phyloP scores from a whole-genome alignment of 2,329 filamentous ascomycete species.

The Ceratocystis harringtonii region DNA sequence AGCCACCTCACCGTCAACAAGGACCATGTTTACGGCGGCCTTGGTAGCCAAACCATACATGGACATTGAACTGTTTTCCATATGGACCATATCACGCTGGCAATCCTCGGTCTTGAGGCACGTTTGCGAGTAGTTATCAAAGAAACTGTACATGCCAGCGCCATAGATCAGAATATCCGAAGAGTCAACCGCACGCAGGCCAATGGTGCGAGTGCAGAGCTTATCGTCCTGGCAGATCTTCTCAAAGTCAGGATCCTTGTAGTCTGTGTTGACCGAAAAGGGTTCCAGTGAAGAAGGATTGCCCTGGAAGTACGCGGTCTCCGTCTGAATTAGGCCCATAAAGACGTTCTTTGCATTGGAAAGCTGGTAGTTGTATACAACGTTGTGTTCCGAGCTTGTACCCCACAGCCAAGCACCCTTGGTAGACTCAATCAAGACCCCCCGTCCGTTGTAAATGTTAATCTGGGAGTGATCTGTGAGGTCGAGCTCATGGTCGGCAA shows the following conservation, averaged over 20 bases:
- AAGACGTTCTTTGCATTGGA: constrained; percentile 63
- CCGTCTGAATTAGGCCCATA: constrained; percentile 72
- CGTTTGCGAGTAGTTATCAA: constrained; percentile 61
- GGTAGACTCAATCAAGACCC: constrained; percentile 60
- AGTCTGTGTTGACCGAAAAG: constrained; percentile 43
- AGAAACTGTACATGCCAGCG: constrained; percentile 67
- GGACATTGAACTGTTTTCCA: constrained; percentile 49
- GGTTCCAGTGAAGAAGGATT: constrained; percentile 59
- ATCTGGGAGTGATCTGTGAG: constrained; percentile 58
- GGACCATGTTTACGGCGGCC: constrained; percentile 59
- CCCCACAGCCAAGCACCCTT: constrained; percentile 68
- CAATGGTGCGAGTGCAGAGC: constrained; percentile 59
- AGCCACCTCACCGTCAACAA: constrained; percentile 38
- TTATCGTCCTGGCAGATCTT: constrained; percentile 31
- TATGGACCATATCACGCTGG: constrained; percentile 62
- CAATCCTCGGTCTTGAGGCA: constrained; percentile 55
- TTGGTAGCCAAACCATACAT: constrained; percentile 61
- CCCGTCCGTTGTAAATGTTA: constrained; percentile 77
- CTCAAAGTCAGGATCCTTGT: constrained; percentile 54
- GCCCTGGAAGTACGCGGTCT: constrained; percentile 78
- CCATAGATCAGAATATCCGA: constrained; percentile 55
- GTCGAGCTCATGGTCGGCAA: constrained; percentile 81
- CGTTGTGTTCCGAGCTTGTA: constrained; percentile 53
- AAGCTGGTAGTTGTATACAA: constrained; percentile 75
- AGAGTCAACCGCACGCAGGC: constrained; percentile 54